phyloP scores from a whole-genome alignment of 2,329 filamentous ascomycete species.

The Cladosporium sp. region DNA sequence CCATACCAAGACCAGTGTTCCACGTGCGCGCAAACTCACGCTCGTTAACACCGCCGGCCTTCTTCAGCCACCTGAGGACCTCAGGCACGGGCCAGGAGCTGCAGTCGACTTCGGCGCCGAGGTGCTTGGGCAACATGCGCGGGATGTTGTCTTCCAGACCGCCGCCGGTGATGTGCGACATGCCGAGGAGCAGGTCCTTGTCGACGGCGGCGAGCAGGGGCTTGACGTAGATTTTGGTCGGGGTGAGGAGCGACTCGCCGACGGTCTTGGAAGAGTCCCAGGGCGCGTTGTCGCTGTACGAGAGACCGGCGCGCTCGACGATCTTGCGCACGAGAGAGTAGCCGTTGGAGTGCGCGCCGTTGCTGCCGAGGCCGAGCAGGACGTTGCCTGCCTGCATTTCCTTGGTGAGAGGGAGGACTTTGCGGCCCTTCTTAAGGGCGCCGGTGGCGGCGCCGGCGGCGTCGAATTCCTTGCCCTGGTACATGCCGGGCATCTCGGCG shows the following conservation, averaged over 20 bases:
- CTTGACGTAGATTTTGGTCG: conserved; percentile 91
- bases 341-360: conserved; percentile 90
- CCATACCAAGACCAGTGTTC: conserved; percentile 95
- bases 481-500: conserved; percentile 97
- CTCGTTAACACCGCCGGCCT: conserved; percentile 63
- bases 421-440: conserved; percentile 62
- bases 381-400: conserved; percentile 80
- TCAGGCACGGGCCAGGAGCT: conserved; percentile 68
- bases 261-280: conserved; percentile 65
- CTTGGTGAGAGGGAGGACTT: conserved; percentile 69
- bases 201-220: conserved; percentile 56
- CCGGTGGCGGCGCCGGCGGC: conserved; percentile 87
- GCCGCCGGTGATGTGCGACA: conserved; percentile 95
- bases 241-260: conserved; percentile 76
- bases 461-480: conserved; percentile 84
- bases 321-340: conserved; percentile 96
- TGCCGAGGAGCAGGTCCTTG: conserved; percentile 72
- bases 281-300: conserved; percentile 68
- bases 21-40: conserved; percentile 87
- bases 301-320: conserved; percentile 68
- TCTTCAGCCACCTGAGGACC: conserved; percentile 85
- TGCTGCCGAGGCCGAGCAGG: conserved; percentile 78
- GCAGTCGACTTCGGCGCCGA: conserved; percentile 79
- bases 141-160: conserved; percentile 92
- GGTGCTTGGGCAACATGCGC: conserved; percentile 75